Evolutionary conservation across 2,329 filamentous ascomycete species (phyloP).

Genomic region (Grosmannia huntii): DNA sequence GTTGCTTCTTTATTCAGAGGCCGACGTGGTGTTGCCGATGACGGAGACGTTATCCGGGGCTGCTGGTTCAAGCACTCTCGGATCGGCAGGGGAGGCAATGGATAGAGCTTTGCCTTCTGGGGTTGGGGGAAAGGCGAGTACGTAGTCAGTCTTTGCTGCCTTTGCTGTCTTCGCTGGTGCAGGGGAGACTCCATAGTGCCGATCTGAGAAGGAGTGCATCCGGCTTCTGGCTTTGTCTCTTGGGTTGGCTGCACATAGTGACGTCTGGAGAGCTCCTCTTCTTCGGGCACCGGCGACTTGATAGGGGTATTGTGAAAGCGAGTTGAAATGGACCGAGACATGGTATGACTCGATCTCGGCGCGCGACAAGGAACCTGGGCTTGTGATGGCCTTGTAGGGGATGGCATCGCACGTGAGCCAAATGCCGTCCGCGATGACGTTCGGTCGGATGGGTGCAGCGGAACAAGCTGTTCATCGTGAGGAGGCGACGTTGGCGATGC

Average conservation of each 20-base stretch:
- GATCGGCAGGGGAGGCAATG: slow-evolving; percentile 4
- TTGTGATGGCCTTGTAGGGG: not conserved
- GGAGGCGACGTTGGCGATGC: slow-evolving; percentile 7
- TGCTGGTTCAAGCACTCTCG: not conserved
- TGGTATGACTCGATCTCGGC: not conserved
- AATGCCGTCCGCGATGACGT: not conserved
- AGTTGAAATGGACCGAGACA: not conserved
- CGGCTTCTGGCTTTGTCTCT: not conserved
- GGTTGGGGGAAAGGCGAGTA: slow-evolving; percentile 3
- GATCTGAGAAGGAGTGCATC: not conserved
- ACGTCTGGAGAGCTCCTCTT: slow-evolving; percentile 1
- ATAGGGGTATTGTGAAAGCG: slow-evolving; percentile 7
- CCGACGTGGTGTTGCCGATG: not conserved
- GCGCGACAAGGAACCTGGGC: not conserved
- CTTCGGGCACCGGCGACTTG: slow-evolving; percentile 5
- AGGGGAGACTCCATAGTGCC: not conserved
- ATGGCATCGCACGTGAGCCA: not conserved
- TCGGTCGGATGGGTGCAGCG: not conserved
- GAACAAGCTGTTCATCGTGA: not conserved
- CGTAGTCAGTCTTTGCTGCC: slow-evolving; percentile 7
- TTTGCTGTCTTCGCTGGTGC: slow-evolving; percentile 9
- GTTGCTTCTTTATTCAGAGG: slow-evolving; percentile 5
- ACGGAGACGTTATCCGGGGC: no score
- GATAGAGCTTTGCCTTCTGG: slow-evolving; percentile 1
- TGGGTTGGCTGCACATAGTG: not conserved